Conservation (phyloP, 192 early-diverging fungal genomes). For the Coemansia sp. region DNA sequence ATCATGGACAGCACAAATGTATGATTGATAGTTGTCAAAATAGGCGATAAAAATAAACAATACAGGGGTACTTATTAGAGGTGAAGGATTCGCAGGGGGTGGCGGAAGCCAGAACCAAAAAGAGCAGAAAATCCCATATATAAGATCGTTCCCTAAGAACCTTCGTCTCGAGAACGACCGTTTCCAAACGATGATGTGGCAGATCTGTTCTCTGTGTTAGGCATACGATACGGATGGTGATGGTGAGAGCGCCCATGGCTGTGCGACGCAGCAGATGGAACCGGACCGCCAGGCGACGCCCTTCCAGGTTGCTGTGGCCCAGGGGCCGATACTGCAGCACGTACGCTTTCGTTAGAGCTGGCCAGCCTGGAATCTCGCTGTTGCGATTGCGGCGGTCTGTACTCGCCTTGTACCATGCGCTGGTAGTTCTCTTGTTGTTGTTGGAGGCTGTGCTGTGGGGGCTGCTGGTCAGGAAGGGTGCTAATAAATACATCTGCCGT, state of each 20-base stretch:
- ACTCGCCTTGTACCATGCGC: not conserved
- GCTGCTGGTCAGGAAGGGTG: conserved; percentile 20
- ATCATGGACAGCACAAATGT: not conserved
- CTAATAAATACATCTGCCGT: conserved; percentile 30
- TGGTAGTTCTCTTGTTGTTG: conserved; percentile 20
- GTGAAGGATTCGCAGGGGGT: no score
- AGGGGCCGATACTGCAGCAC: not conserved
- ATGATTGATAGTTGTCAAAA: not conserved
- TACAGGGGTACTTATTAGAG: not conserved
- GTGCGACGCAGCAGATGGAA: conserved; percentile 14
- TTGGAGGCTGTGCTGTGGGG: conserved; percentile 11
- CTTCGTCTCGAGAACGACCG: conserved; percentile 12
- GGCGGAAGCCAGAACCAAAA: not conserved
- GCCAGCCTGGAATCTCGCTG: not conserved
- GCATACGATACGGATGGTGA: conserved; percentile 33
- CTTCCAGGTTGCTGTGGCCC: not conserved
- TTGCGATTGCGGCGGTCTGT: conserved; percentile 16
- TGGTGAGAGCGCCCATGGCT: conserved; percentile 18
- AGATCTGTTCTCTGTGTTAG: conserved; percentile 7
- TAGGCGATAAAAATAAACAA: not conserved
- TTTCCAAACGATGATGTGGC: not conserved
- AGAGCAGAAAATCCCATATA: not conserved
- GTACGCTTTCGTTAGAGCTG: not conserved
- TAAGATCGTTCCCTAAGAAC: not conserved
- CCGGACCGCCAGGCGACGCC: conserved; percentile 24